Conservation (phyloP, 441 rosid species). For the Pelargonium citronellum region DNA sequence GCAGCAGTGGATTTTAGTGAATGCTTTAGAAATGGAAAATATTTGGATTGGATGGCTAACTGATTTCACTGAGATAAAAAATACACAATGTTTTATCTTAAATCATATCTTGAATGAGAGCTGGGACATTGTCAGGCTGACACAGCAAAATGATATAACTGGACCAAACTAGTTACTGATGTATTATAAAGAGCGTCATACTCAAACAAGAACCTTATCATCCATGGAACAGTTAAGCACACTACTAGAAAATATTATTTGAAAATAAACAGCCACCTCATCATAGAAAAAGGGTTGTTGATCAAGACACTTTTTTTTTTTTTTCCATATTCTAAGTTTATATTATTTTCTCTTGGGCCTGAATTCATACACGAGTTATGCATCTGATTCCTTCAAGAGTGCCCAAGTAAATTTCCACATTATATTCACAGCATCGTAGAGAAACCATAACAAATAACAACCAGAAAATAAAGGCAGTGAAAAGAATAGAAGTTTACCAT, state of each 20-base stretch:
- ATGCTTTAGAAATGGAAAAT: too few relatives aligned
- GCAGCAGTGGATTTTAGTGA: not conserved
- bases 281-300: not conserved
- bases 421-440: not conserved
- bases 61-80: too few relatives aligned
- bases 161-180: too few relatives aligned
- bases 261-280: not conserved
- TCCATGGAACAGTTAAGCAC: constrained; percentile 8
- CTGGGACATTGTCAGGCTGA: not conserved
- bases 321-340: not conserved
- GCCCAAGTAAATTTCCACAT: not conserved
- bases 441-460: constrained; percentile 3
- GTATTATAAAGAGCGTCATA: not conserved
- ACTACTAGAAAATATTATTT: not conserved
- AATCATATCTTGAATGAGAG: too few relatives aligned
- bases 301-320: not conserved
- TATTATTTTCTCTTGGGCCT: not conserved
- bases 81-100: too few relatives aligned
- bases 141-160: not conserved
- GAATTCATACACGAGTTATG: not conserved
- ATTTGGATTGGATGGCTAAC: too few relatives aligned
- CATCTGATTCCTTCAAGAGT: constrained; percentile 3
- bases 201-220: not conserved
- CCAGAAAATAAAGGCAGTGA: constrained; percentile 1
- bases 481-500: constrained; percentile 47